phyloP scores from a whole-genome alignment of 2,329 filamentous ascomycete species.

The Dryadomyces sulphureus region DNA sequence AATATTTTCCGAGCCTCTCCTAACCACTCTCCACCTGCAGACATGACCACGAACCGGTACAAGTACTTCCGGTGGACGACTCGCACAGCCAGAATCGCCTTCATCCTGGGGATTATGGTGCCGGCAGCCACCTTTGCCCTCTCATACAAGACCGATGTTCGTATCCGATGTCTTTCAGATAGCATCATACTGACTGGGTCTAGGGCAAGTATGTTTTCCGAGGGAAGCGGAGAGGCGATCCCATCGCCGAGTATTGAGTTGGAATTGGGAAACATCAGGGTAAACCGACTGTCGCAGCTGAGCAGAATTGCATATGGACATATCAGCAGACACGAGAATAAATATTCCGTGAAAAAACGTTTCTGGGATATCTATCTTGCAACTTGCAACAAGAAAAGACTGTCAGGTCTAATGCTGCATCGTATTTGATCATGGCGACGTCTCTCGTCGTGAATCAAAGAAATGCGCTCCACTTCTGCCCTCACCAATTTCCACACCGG shows the following conservation, averaged over 20 bases:
- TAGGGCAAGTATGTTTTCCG: conserved; percentile 79
- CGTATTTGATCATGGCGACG: too few relatives aligned
- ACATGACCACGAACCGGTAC: conserved; percentile 71
- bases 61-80: conserved; percentile 93
- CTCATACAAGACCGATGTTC: conserved; percentile 74
- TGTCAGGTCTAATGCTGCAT: too few relatives aligned
- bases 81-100: conserved; percentile 63
- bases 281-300: background rate
- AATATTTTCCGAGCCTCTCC: background rate
- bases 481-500: too few relatives aligned
- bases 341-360: background rate
- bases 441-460: too few relatives aligned
- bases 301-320: conserved; percentile 25
- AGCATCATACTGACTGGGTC: background rate
- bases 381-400: too few relatives aligned
- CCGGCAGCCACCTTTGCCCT: conserved; percentile 56
- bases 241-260: conserved; percentile 60
- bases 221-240: conserved; percentile 78
- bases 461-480: too few relatives aligned
- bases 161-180: conserved; percentile 21
- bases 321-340: background rate
- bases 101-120: conserved; percentile 62
- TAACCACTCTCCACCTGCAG: conserved; percentile 27
- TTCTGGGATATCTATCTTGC: too few relatives aligned
- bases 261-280: background rate